Conservation (phyloP, 352 stramenopile genomes). For the Thalassiosira exigua region DNA sequence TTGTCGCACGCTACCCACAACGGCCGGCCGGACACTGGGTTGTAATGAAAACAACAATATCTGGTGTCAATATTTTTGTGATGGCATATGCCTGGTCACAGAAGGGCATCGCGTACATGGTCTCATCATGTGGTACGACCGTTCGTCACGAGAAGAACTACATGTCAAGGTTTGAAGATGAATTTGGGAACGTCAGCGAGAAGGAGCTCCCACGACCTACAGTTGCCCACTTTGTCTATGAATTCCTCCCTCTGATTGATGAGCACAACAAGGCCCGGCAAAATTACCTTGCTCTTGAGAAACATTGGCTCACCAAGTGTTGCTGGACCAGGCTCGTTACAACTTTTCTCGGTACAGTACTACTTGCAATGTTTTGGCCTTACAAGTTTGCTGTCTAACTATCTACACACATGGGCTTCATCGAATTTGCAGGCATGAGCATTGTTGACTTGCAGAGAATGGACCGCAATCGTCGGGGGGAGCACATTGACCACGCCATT, state of each 20-base stretch:
- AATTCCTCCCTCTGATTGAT: constrained; percentile 34
- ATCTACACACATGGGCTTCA: not conserved
- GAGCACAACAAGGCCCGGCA: constrained; percentile 47
- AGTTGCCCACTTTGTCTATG: constrained; percentile 27
- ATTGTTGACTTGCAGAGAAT: constrained; percentile 29
- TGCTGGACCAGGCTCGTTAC: constrained; percentile 36
- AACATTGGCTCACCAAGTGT: constrained; percentile 36
- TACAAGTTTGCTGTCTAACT: not conserved
- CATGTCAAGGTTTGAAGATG: constrained; percentile 32
- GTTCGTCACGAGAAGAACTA: constrained; percentile 28
- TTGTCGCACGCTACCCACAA: constrained; percentile 12
- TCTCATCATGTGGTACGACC: constrained; percentile 21
- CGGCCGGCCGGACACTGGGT: constrained; percentile 25
- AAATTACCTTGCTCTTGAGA: constrained; percentile 34
- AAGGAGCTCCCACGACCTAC: constrained; percentile 29
- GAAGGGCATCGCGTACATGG: constrained; percentile 5
- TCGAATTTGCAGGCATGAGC: constrained; percentile 11
- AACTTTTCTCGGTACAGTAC: constrained; percentile 39
- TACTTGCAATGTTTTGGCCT: constrained; percentile 21
- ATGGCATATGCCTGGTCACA: constrained; percentile 41
- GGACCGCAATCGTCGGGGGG: too few species aligned
- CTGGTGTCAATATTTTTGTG: constrained; percentile 22
- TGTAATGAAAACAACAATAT: constrained; percentile 22
- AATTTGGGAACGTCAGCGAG: constrained; percentile 29
- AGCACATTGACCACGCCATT: too few species aligned